phyloP scores from a whole-genome alignment of 257 asterid species.

The Solanum sejunctum region DNA sequence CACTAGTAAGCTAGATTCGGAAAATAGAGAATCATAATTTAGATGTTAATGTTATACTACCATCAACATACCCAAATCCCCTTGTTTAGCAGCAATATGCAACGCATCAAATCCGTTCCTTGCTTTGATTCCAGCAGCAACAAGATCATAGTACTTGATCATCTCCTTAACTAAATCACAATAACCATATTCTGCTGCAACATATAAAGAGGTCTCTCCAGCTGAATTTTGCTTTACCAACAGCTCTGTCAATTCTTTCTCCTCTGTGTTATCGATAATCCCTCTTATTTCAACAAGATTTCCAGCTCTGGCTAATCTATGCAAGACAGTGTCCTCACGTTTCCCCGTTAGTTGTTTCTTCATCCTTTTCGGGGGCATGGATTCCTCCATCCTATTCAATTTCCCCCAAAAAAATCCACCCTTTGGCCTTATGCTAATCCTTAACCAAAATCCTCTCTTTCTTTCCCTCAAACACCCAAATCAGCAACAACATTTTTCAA shows the following conservation, averaged over 20 bases:
- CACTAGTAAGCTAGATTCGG: not conserved
- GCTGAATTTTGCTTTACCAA: constrained; percentile 27
- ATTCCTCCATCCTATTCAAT: not conserved
- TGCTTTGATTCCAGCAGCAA: constrained; percentile 37
- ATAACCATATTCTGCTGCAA: constrained; percentile 38
- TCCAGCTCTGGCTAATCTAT: constrained; percentile 32
- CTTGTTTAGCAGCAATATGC: constrained; percentile 49
- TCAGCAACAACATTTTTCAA: constrained; percentile 18
- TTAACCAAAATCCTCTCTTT: constrained; percentile 10
- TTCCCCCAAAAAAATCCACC: not conserved
- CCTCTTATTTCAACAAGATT: constrained; percentile 13
- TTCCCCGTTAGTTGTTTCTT: constrained; percentile 40
- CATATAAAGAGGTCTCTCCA: constrained; percentile 35
- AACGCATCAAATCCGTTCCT: constrained; percentile 41
- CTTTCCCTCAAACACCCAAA: constrained; percentile 32
- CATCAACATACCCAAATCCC: constrained; percentile 31
- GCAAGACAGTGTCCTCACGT: constrained; percentile 32
- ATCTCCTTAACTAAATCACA: constrained; percentile 26
- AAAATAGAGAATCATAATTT: not conserved
- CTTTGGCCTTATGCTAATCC: not conserved
- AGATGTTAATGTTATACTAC: not conserved
- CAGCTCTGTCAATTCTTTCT: constrained; percentile 18
- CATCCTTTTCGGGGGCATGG: constrained; percentile 19
- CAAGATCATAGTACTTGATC: constrained; percentile 26
- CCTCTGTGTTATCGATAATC: not conserved